Evolutionary conservation across 1,139 yeast genomes (phyloP).

Genomic region (Chernovozyma sophiae-reginae): DNA sequence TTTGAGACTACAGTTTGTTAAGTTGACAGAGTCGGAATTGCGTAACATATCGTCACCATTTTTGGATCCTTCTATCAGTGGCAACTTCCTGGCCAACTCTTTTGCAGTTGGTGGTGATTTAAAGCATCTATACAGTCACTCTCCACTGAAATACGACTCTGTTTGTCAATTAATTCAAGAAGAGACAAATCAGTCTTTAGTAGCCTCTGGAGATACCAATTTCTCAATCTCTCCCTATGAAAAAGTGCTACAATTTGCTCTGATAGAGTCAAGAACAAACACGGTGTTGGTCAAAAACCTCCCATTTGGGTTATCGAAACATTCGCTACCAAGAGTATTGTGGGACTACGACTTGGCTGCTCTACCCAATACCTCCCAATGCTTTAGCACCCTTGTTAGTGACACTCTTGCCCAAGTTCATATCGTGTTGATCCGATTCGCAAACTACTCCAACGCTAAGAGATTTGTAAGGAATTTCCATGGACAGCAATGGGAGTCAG

Average conservation of each 20-base stretch:
- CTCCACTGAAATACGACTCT: background rate
- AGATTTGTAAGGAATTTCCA: slow-evolving; percentile 54
- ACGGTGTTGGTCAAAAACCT: slow-evolving; percentile 35
- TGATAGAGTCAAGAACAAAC: background rate
- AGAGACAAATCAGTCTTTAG: too few species aligned
- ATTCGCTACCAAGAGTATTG: slow-evolving; percentile 27
- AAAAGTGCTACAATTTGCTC: background rate
- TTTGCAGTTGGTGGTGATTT: background rate
- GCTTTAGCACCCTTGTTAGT: slow-evolving; percentile 21
- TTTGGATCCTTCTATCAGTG: slow-evolving; percentile 11
- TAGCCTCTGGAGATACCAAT: too few species aligned
- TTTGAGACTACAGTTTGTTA: slow-evolving; percentile 41
- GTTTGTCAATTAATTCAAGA: too few species aligned
- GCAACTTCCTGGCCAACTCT: background rate
- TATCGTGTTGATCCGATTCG: slow-evolving; percentile 43
- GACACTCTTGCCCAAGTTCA: slow-evolving; percentile 28
- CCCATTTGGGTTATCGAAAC: slow-evolving; percentile 37
- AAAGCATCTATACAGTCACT: background rate
- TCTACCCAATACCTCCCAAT: slow-evolving; percentile 10
- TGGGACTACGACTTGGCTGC: slow-evolving; percentile 40
- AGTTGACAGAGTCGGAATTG: slow-evolving; percentile 15
- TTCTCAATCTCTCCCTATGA: too few species aligned
- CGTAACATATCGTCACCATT: slow-evolving; percentile 26
- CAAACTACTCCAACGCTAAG: slow-evolving; percentile 43
- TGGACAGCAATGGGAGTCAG: slow-evolving; percentile 40